phyloP scores from a whole-genome alignment of 352 stramenopile genomes.

The Pythium periplocum region DNA sequence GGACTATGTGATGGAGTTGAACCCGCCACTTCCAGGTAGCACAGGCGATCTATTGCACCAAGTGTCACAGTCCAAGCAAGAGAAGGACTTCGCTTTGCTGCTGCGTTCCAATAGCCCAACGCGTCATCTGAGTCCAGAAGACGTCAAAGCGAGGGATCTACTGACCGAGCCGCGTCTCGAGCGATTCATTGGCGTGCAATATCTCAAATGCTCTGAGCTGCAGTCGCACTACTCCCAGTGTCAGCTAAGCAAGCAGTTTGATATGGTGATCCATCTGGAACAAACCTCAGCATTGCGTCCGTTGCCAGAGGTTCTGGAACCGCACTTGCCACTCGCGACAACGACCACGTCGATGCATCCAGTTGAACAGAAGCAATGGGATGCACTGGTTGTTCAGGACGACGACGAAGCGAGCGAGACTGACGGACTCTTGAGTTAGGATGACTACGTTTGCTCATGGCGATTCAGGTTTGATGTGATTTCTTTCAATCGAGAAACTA shows the following conservation, averaged over 20 bases:
- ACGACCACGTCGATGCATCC: too few species aligned
- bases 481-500: too few species aligned
- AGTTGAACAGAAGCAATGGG: too few species aligned
- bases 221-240: constrained; percentile 23
- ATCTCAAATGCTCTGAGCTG: constrained; percentile 20
- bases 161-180: constrained; percentile 16
- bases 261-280: constrained; percentile 27
- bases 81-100: constrained; percentile 19
- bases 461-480: too few species aligned
- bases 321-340: constrained; percentile 2
- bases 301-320: constrained; percentile 17
- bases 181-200: constrained; percentile 31
- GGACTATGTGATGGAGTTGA: constrained; percentile 23
- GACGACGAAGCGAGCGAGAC: too few species aligned
- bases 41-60: constrained; percentile 19
- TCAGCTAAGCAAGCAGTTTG: constrained; percentile 24
- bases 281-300: constrained; percentile 22
- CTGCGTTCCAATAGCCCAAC: constrained; percentile 10
- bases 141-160: background rate
- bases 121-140: background rate
- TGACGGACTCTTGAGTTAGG: too few species aligned
- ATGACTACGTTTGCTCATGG: too few species aligned
- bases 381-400: too few species aligned
- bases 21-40: constrained; percentile 13
- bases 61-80: constrained; percentile 1